Base-by-base conservation (phyloP, 345 rosid genomes). In the Carallia brachiata region DNA sequence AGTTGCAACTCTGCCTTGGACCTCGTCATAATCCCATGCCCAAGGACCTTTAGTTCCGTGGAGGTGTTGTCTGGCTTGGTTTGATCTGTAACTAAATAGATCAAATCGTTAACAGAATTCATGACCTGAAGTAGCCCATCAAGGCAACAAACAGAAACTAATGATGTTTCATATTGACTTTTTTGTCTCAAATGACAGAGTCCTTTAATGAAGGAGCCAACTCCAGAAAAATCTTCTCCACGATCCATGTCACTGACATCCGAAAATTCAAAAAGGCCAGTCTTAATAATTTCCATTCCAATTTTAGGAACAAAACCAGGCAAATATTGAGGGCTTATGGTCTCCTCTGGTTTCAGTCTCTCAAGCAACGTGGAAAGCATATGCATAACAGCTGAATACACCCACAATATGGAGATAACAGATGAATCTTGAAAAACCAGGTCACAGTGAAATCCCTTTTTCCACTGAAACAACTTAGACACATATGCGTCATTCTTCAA, bases 261-360 rank as follows among this genome's bases (percentile, higher is more conserved):
- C 13, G 31, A 72, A 80, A 84, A 73, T 83, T 81, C 73, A 88
- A 85, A 76, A 89, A 77, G 52, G 50, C 82, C 85, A 61, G 82
- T 80, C 76, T 73, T 87, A 70, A 89, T 81, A 66, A 91, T 79
- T 82, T 80, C 84, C 54, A 91, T 86, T 72, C 95, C 98, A 80
- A 94, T 61, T 82, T 86, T 94, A 63, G 90, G 90, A 80, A 89
- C 95, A 85, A 94, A 89, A 74, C 86, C 91, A 0, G 98, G 97
- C 75, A 93, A 82, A 94, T 88, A 87, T 58, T 73, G 65, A 16
- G 67, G 31, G 54, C 66, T 70, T 18, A 19, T 40, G 63, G 48
- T 67, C 47, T 80, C 79, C 37, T 78, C 76, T 52, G 91, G 84
- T 48, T 66, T 84, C 62, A 89, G 74, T 79, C 76, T 87, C 73